Base-by-base conservation (phyloP, 176 grass and related monocot genomes). In the Triticum dicoccoides region DNA sequence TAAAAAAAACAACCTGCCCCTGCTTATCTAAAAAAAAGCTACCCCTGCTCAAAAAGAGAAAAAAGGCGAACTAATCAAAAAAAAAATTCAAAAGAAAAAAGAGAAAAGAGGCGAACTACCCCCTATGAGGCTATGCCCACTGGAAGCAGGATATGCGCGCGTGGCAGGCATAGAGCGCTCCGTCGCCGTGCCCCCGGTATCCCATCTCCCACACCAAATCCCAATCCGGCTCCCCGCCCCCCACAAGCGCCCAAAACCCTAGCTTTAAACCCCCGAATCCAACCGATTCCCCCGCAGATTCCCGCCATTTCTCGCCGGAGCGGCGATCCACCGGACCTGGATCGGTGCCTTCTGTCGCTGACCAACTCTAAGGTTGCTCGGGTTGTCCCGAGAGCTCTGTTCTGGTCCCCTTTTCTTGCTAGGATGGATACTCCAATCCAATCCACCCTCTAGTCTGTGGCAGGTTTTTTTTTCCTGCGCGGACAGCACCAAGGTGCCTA, bases 241-340 rank as follows among this genome's bases (percentile, higher is more conserved):
- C 15, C 37, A 67, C 39, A 32, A 54, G 20, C 12, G 5, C 38
- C 30, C 42, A 59, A 71, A 83, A 83, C 80, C 80, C 80, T 71
- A 83, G 80, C 66, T 71, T 71, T 71, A 71, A 83, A 83, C 33
- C 47, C 33, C 38, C 33, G 5, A 83, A 56, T 83, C 81, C 81
- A 23, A 41, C 67, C 32, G 8, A 59, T 61, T 13, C 20, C 66
- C 65, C 9, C 45, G 8, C 65, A 3, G 66, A 82, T 82, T 82
- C 80, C 80, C 80, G 81, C 81, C 81, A 83, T 71, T 72, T 83
- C 44, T 6, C 67, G 13, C 74, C 74, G 47, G 45, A 76, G 2
- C 18, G 27, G 44, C 47, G 45, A 56, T 56, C 47, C 17, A 11
- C 27, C 74, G 47, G 27, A 77, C 47, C 74, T 33, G 8, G 15